Conservation (phyloP, 768 basidiomycete genomes). For the Gloeopeniophorella convolvens region DNA sequence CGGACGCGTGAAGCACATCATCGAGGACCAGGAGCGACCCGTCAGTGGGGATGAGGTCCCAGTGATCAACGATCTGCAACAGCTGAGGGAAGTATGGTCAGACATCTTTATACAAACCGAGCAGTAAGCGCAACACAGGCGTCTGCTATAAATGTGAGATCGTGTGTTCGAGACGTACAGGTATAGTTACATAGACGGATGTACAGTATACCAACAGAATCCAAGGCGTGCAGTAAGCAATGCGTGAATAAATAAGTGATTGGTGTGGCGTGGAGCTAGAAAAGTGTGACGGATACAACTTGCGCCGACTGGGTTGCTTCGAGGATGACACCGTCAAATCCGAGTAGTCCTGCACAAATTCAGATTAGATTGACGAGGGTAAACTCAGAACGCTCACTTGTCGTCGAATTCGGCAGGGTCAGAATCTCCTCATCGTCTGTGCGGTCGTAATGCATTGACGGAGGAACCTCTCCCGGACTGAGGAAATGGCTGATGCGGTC, state of each 20-base stretch:
- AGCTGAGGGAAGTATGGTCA: slow-evolving; percentile 65
- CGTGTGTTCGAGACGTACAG: background rate
- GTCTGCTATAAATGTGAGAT: background rate
- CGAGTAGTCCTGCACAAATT: slow-evolving; percentile 43
- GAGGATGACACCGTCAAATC: slow-evolving; percentile 75
- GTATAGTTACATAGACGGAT: slow-evolving; percentile 3
- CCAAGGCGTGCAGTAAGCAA: background rate
- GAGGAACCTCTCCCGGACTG: slow-evolving; percentile 64
- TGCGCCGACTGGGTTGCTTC: slow-evolving; percentile 77
- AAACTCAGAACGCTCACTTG: slow-evolving; percentile 42
- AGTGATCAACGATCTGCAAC: slow-evolving; percentile 52
- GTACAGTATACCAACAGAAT: slow-evolving; percentile 4
- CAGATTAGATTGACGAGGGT: slow-evolving; percentile 13
- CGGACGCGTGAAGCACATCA: slow-evolving; percentile 44
- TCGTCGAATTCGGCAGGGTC: slow-evolving; percentile 59
- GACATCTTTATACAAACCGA: slow-evolving; percentile 53
- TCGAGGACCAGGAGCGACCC: slow-evolving; percentile 32
- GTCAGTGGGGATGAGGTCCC: slow-evolving; percentile 40
- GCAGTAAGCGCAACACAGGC: background rate
- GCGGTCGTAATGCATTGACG: slow-evolving; percentile 75
- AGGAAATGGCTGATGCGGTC: slow-evolving; percentile 76
- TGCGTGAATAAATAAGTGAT: background rate
- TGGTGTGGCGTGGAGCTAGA: slow-evolving; percentile 31
- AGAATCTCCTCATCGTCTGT: slow-evolving; percentile 70
- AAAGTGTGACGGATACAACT: slow-evolving; percentile 65